Percentiles rank a stretch among this genome's conserved stretches.
phyloP scores from a whole-genome alignment of 2,329 filamentous ascomycete species.

The Elsinoe batatas region DNA sequence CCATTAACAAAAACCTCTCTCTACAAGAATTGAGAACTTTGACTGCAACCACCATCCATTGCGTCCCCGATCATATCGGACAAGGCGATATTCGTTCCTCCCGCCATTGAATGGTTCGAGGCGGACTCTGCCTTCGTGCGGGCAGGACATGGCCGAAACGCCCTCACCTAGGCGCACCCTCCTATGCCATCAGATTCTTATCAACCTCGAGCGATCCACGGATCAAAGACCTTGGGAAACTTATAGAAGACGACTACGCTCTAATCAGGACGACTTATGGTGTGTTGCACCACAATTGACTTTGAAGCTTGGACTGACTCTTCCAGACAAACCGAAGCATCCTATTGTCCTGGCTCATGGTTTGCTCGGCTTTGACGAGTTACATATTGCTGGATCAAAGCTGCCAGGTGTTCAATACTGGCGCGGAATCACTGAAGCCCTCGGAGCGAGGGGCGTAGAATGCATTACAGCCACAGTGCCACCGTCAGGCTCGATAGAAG shows the following conservation, averaged over 20 bases:
- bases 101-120: not conserved
- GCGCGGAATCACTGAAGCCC: constrained; percentile 52
- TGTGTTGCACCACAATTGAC: constrained; percentile 20
- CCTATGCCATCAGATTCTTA: not conserved
- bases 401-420: constrained; percentile 54
- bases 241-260: constrained; percentile 54
- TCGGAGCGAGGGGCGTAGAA: constrained; percentile 46
- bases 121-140: not conserved
- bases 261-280: constrained; percentile 49
- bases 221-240: constrained; percentile 6
- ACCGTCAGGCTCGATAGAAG: constrained; percentile 49
- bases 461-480: constrained; percentile 54
- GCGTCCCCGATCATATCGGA: too few relatives aligned
- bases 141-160: not conserved
- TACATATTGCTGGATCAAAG: constrained; percentile 41
- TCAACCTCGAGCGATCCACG: not conserved
- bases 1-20: too few relatives aligned
- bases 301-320: constrained; percentile 3
- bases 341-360: constrained; percentile 56
- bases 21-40: too few relatives aligned
- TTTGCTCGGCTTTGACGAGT: constrained; percentile 55
- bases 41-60: too few relatives aligned
- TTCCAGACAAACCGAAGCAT: constrained; percentile 38
- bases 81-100: too few relatives aligned
- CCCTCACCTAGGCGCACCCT: not conserved